Evolutionary conservation across 2,329 filamentous ascomycete species (phyloP), one percentile per base, ranked within the genome.

Genomic region (Sporothrix euskadiensis): DNA sequence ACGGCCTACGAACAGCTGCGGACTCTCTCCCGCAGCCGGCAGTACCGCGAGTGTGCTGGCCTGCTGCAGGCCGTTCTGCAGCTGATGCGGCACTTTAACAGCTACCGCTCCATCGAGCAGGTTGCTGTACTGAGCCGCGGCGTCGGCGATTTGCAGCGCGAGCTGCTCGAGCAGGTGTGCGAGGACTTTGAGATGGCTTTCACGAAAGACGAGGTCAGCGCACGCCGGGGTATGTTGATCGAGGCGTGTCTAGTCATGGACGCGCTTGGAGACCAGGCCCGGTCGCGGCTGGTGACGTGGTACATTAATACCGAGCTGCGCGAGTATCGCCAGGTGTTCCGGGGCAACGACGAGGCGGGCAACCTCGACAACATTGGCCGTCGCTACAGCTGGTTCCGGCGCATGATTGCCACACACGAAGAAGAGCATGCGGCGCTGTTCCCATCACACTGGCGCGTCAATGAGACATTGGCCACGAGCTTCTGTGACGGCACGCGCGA

Each of bases 81-180:
- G 87, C 90, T 99, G 63, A 98, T 98, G 92, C 93, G 93, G 77
- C 94, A 99, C 83, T 99, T 99, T 87, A 97, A 97, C 84, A 97
- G 93, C 82, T 99, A 98, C 81, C 88, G 96, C 74, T 97, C 94
- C 78, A 98, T 99, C 78, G 95, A 98, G 80, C 96, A 99, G 86
- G 98, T 99, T 80, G 96, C 96, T 39, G 92, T 92, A 0, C 86
- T 99, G 76, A 97, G 94, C 80, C 90, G 94, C 70, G 97, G 97
- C 78, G 96, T 99, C 49, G 92, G 94, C 6, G 96, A 98, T 78
- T 86, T 99, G 76, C 96, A 99, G 83, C 87, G 94, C 74, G 94
- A 98, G 81, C 84, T 99, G 74, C 84, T 98, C 73, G 96, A 99
- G 83, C 96, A 99, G 82, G 92, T 99, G n/a, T 99, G 96, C 81